These are phyloP conservation scores for Populus davidiana DNA, from an alignment of 345 rosid genomes.

Conservation along the genomic window DNA sequence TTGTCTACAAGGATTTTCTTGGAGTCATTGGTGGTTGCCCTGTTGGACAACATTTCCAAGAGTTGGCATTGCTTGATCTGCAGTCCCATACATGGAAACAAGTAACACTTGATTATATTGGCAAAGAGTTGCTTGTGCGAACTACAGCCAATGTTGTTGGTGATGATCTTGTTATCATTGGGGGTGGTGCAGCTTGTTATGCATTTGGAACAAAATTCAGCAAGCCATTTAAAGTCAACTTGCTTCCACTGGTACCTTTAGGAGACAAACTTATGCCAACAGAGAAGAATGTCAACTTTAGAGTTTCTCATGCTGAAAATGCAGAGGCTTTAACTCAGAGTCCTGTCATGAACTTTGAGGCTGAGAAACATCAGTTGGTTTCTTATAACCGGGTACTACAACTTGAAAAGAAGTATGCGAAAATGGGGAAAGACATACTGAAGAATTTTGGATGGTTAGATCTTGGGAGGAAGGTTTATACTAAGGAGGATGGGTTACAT, in stretches of 20 bases:
- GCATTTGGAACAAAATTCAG: slow-evolving; percentile 96
- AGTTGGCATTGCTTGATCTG: slow-evolving; percentile 66
- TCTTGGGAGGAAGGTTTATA: slow-evolving; percentile 62
- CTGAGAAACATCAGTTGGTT: slow-evolving; percentile 21
- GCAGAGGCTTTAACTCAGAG: slow-evolving; percentile 22
- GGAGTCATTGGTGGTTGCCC: slow-evolving; percentile 98
- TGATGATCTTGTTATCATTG: slow-evolving; percentile 70
- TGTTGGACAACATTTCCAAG: slow-evolving; percentile 62
- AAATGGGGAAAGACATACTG: slow-evolving; percentile 74
- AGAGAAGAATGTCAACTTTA: slow-evolving; percentile 22
- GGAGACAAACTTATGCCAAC: slow-evolving; percentile 13
- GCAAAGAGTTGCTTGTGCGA: slow-evolving; percentile 72
- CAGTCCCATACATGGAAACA: slow-evolving; percentile 53
- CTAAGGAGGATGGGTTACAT: slow-evolving; percentile 43
- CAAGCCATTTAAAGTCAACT: slow-evolving; percentile 63
- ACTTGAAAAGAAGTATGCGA: slow-evolving; percentile 61
- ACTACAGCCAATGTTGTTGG: slow-evolving; percentile 63
- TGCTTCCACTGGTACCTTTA: slow-evolving; percentile 41
- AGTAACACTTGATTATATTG: slow-evolving; percentile 52
- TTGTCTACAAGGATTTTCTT: slow-evolving; percentile 55
- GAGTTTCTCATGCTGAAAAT: slow-evolving; percentile 25
- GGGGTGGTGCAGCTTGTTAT: slow-evolving; percentile 96
- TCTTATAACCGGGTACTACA: slow-evolving; percentile 46
- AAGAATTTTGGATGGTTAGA: slow-evolving; percentile 90
- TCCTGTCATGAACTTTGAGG: slow-evolving; percentile 17